phyloP scores from a whole-genome alignment of 2,329 filamentous ascomycete genomes.

The Aspergillus ochraceus region DNA sequence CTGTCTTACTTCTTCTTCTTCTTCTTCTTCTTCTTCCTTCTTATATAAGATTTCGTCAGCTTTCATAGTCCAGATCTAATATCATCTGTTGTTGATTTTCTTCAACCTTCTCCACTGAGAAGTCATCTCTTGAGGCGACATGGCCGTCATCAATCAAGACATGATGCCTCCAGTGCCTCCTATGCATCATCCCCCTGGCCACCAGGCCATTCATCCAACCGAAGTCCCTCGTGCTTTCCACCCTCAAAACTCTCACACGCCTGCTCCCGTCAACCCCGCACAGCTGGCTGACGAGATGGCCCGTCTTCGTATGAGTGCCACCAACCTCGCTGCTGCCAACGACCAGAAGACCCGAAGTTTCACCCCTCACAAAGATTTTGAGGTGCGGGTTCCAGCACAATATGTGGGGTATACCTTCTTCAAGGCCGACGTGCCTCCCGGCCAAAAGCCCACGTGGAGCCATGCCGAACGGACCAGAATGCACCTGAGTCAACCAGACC shows the following conservation, averaged over 20 bases:
- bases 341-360: slow-evolving; percentile 4
- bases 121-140: neutral
- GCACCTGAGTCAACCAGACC: slow-evolving; percentile 32
- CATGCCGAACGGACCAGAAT: slow-evolving; percentile 30
- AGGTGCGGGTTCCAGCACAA: slow-evolving; percentile 19
- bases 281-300: slow-evolving; percentile 19
- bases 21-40: neutral
- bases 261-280: slow-evolving; percentile 9
- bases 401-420: slow-evolving; percentile 38
- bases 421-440: slow-evolving; percentile 31
- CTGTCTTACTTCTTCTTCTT: too few species aligned
- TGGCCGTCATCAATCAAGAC: slow-evolving; percentile 19
- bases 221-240: slow-evolving; percentile 16
- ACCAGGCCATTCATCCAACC: slow-evolving; percentile 3
- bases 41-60: neutral
- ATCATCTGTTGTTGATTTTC: neutral
- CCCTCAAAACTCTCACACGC: slow-evolving; percentile 7
- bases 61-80: neutral
- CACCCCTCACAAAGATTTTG: slow-evolving; percentile 7
- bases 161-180: slow-evolving; percentile 19
- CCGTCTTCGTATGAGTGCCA: slow-evolving; percentile 17
- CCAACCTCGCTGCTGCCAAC: slow-evolving; percentile 4
- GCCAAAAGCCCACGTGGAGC: slow-evolving; percentile 32
- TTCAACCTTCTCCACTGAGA: neutral
- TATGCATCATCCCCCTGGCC: slow-evolving; percentile 13